phyloP scores from a whole-genome alignment of 73 alveolate species.

The Effrenium voratum region DNA sequence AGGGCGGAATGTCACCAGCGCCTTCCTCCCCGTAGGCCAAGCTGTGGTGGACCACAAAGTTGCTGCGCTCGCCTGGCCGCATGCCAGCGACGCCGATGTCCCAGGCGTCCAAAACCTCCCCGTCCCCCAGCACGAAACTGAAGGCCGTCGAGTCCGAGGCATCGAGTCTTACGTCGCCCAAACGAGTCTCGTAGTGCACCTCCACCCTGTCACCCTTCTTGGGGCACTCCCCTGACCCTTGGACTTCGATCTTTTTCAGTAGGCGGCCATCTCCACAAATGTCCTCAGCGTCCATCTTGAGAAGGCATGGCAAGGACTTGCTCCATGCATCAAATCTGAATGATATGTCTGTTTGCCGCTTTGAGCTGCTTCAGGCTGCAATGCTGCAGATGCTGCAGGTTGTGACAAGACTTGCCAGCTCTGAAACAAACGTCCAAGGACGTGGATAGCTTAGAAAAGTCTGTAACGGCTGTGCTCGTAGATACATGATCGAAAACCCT shows the following conservation, averaged over 20 bases:
- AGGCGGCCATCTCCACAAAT: constrained; percentile 79
- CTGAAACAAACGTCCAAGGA: too few species aligned
- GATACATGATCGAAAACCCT: too few species aligned
- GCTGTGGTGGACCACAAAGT: constrained; percentile 95
- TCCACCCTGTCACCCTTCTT: constrained; percentile 28
- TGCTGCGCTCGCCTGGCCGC: constrained; percentile 96
- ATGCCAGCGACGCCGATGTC: constrained; percentile 96
- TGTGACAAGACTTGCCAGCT: too few species aligned
- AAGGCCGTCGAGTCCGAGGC: constrained; percentile 59
- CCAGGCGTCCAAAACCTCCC: constrained; percentile 97
- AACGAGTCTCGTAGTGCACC: constrained; percentile 89
- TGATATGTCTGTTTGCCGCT: too few species aligned
- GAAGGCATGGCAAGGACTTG: too few species aligned
- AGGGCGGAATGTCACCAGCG: constrained; percentile 95
- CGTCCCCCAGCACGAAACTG: constrained; percentile 96
- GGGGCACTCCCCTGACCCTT: constrained; percentile 16
- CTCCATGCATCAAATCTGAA: too few species aligned
- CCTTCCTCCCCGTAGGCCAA: constrained; percentile 96
- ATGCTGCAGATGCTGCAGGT: too few species aligned
- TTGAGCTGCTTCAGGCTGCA: too few species aligned
- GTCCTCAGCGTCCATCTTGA: constrained; percentile 42
- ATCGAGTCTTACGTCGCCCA: background rate
- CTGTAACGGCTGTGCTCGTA: too few species aligned
- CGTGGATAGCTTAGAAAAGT: too few species aligned
- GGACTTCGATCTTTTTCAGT: constrained; percentile 2